Percentiles rank a stretch among this genome's conserved stretches.
phyloP scores from a whole-genome alignment of 345 rosid genomes.

The Chamaenerion angustifolium region DNA sequence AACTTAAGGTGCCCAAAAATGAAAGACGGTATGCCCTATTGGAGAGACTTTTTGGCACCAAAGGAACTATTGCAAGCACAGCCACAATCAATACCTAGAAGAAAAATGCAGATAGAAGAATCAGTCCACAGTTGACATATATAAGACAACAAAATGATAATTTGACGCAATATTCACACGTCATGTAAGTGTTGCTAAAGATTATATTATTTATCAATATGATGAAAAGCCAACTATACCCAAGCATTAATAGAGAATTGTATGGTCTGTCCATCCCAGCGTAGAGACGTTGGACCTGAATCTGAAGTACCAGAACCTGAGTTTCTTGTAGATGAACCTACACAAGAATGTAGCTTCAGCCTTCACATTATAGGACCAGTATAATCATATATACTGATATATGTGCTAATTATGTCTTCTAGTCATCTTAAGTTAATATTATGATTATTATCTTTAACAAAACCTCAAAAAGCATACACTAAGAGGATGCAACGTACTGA shows the following conservation, averaged over 20 bases:
- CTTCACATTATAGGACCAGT: not conserved
- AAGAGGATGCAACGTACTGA: not conserved
- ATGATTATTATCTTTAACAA: not conserved
- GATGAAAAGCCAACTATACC: constrained; percentile 28
- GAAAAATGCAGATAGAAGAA: constrained; percentile 10
- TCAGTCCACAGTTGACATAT: constrained; percentile 3
- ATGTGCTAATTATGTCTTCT: no score
- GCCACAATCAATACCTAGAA: constrained; percentile 79
- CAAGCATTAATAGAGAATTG: constrained; percentile 98
- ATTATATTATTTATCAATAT: not conserved
- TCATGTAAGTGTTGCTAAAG: not conserved
- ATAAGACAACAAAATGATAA: not conserved
- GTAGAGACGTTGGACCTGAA: constrained; percentile 44
- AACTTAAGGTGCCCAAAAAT: constrained; percentile 86
- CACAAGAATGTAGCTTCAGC: not conserved
- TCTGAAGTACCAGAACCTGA: constrained; percentile 46
- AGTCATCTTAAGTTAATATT: no score
- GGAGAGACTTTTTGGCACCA: constrained; percentile 59
- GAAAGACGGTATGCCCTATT: constrained; percentile 80
- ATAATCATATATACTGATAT: not conserved
- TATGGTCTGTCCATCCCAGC: constrained; percentile 82
- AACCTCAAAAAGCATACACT: not conserved
- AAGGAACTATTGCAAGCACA: constrained; percentile 74
- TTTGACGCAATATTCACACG: not conserved
- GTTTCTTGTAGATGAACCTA: constrained; percentile 57